Evolutionary conservation across 23 red algal genomes (phyloP), one percentile per base, ranked within the genome.

Genomic region (Gracilariopsis chorda): DNA sequence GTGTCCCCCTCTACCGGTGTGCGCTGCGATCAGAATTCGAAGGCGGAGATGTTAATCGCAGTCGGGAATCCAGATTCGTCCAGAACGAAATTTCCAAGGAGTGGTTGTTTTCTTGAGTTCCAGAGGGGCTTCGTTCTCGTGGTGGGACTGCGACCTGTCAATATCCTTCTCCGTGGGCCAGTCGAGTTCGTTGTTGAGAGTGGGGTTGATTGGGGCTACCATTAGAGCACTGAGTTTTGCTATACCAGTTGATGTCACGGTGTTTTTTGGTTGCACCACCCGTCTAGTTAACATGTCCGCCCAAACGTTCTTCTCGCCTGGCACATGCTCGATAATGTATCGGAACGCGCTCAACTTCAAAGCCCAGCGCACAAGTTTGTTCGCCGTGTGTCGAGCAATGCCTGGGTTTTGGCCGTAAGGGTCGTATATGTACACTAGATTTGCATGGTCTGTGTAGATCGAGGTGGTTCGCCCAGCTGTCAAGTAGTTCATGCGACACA

Each of bases 291-390:
- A n/a, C n/a, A n/a, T n/a, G n/a, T n/a, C n/a, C n/a, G n/a, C n/a
- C n/a, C 10, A 55, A 57, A 61, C 53, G 34, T 61, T 82, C 4
- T 1, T 0, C 16, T 61, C 78, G 17, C 51, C 55, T 9, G 78
- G 7, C 24, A 82, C 40, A 33, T 82, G 78, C 34, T 61, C 14
- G 16, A 86, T 48, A 10, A 41, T 48, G 41, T 51, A 70, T 2
- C 41, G 14, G 48, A 70, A 86, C 14, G 9, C 48, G 20, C 30
- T 24, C 12, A 87, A 43, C 48, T 52, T 87, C 45, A 87, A 73
- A 3, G 62, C 45, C 83, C 83, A 87, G 9, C 83, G 2, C 63
- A 53, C 51, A 68, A 76, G 35, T n/a, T 71, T 51, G 45, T 40
- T 87, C 25, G 62, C 64, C 0, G 64, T 25, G 43, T 80, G 75